Conservation (phyloP, 768 basidiomycete species). For the Boletus rex-veris region DNA sequence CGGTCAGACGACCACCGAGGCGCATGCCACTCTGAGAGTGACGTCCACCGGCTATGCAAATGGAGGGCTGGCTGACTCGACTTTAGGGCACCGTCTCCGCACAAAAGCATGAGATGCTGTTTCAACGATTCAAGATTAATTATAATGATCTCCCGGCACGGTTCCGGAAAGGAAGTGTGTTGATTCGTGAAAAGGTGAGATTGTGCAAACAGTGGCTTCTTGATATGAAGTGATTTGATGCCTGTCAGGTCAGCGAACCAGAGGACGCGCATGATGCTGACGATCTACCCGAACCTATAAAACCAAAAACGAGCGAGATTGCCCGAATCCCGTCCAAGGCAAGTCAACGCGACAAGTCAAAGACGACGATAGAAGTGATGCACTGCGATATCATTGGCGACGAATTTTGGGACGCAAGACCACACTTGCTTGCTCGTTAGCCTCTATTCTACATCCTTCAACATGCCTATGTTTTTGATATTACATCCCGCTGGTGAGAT, state of each 20-base stretch:
- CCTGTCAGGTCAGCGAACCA: constrained; percentile 8
- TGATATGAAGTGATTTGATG: not conserved
- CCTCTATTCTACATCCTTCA: not conserved
- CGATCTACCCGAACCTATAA: not conserved
- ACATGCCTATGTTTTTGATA: too few relatives aligned
- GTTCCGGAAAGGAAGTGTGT: constrained; percentile 81
- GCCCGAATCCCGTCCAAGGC: constrained; percentile 18
- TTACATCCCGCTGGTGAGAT: too few relatives aligned
- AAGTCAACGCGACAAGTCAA: constrained; percentile 35
- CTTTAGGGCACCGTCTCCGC: constrained; percentile 81
- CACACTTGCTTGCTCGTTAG: constrained; percentile 43
- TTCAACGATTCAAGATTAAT: constrained; percentile 77
- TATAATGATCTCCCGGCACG: constrained; percentile 73
- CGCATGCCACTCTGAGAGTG: constrained; percentile 77
- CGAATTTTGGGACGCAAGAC: constrained; percentile 70
- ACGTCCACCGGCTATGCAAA: constrained; percentile 7
- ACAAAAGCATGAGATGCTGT: constrained; percentile 91
- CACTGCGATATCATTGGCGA: constrained; percentile 86
- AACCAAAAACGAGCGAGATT: not conserved
- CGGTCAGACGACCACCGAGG: constrained; percentile 73
- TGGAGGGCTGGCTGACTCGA: constrained; percentile 9
- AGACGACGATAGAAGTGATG: constrained; percentile 51
- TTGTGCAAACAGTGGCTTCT: not conserved
- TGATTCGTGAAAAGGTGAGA: constrained; percentile 63
- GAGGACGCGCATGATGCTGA: not conserved